Evolutionary conservation across 495 filamentous ascomycete species (phyloP).

Genomic region (Cryomyces minteri): DNA sequence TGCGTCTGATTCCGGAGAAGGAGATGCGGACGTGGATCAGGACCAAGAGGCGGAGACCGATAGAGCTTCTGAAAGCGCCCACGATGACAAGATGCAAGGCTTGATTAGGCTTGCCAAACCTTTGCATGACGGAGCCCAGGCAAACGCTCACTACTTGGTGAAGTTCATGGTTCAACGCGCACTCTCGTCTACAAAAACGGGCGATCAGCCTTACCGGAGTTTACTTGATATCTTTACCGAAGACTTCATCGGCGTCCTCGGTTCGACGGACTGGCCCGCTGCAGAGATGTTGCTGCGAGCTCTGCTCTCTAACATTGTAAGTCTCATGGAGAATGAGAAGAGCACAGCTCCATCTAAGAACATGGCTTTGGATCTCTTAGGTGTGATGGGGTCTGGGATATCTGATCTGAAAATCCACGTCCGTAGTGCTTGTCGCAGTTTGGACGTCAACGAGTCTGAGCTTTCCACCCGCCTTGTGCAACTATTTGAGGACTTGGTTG

Average conservation of each 20-base stretch:
- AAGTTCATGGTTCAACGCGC: slow-evolving; percentile 70
- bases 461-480: slow-evolving; percentile 46
- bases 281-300: slow-evolving; percentile 67
- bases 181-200: slow-evolving; percentile 73
- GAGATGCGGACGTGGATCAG: slow-evolving; percentile 15
- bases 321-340: slow-evolving; percentile 59
- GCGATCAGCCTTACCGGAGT: slow-evolving; percentile 84
- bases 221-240: slow-evolving; percentile 90
- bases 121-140: slow-evolving; percentile 42
- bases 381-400: slow-evolving; percentile 80
- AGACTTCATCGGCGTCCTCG: slow-evolving; percentile 75
- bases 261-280: slow-evolving; percentile 82
- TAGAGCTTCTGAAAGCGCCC: not conserved
- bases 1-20: not conserved
- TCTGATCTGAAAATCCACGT: slow-evolving; percentile 55
- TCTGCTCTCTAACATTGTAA: slow-evolving; percentile 57
- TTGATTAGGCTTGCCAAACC: slow-evolving; percentile 6
- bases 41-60: slow-evolving; percentile 7
- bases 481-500: slow-evolving; percentile 52
- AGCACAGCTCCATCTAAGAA: slow-evolving; percentile 63
- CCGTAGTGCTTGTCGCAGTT: slow-evolving; percentile 27
- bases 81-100: slow-evolving; percentile 1
- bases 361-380: slow-evolving; percentile 88
- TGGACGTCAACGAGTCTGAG: slow-evolving; percentile 45
- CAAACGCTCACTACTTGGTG: slow-evolving; percentile 62